Conservation (phyloP, 1,139 yeast species). For the Blastobotrys ciferrii region DNA sequence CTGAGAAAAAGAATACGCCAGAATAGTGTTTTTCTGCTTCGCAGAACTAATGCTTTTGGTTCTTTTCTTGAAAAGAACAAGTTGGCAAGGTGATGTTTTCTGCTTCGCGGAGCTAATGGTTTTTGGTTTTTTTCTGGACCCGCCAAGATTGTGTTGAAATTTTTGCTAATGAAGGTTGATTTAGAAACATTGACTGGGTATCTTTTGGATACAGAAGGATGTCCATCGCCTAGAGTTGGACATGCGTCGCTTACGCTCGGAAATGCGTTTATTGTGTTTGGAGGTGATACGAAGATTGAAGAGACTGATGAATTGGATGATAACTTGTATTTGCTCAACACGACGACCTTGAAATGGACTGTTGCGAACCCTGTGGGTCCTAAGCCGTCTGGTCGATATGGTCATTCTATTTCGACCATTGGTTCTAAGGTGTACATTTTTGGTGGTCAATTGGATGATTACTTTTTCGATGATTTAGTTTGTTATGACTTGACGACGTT, state of each 20-base stretch:
- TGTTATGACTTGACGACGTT: conserved; percentile 87
- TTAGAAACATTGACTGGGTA: conserved; percentile 49
- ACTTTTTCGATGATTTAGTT: conserved; percentile 80
- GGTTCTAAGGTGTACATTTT: conserved; percentile 78
- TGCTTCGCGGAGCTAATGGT: too few species aligned
- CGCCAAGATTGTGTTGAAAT: too few species aligned
- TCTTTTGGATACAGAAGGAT: conserved; percentile 64
- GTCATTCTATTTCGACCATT: conserved; percentile 72
- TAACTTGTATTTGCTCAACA: conserved; percentile 84
- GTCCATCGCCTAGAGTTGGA: conserved; percentile 96
- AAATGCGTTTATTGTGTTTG: conserved; percentile 90
- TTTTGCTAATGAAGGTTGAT: too few species aligned
- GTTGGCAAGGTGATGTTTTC: too few species aligned
- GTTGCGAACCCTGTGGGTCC: conserved; percentile 78
- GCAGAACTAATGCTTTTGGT: too few species aligned
- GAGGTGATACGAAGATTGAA: conserved; percentile 93
- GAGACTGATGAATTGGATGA: conserved; percentile 76
- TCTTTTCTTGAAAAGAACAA: too few species aligned
- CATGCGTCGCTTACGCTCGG: conserved; percentile 93
- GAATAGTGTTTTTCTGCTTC: too few species aligned
- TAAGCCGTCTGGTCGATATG: conserved; percentile 90
- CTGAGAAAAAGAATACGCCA: neutral
- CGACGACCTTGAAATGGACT: conserved; percentile 88
- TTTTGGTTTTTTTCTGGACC: too few species aligned
- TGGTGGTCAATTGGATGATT: conserved; percentile 94